Evolutionary conservation across 2,329 filamentous ascomycete species (phyloP).

Genomic region (Ambrosiella xylebori): DNA sequence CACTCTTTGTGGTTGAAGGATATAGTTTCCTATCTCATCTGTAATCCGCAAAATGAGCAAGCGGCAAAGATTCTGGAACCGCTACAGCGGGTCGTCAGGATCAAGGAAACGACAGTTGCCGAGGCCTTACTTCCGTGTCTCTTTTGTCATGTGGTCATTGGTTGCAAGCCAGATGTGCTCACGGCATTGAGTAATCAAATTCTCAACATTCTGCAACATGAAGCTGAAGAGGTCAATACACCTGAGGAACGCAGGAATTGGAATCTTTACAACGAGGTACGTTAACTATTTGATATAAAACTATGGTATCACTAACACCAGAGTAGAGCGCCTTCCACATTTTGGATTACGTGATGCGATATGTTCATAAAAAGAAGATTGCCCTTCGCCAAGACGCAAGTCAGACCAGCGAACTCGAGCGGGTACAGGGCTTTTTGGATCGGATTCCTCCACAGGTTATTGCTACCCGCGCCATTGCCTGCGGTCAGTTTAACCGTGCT

Average conservation of each 20-base stretch:
- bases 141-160: constrained; percentile 65
- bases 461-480: constrained; percentile 76
- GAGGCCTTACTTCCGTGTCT: constrained; percentile 82
- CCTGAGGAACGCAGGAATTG: constrained; percentile 50
- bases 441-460: constrained; percentile 57
- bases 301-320: constrained; percentile 14
- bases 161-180: constrained; percentile 18
- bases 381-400: constrained; percentile 17
- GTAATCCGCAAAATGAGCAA: constrained; percentile 57
- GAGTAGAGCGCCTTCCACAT: constrained; percentile 68
- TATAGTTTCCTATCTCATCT: constrained; percentile 68
- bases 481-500: constrained; percentile 79
- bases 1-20: constrained; percentile 70
- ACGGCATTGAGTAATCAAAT: constrained; percentile 39
- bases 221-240: constrained; percentile 22
- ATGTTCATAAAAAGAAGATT: constrained; percentile 50
- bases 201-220: constrained; percentile 51
- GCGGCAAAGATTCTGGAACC: constrained; percentile 65
- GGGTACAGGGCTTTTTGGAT: constrained; percentile 33
- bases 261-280: constrained; percentile 73
- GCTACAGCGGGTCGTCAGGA: constrained; percentile 63
- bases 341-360: constrained; percentile 79
- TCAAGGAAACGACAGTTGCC: constrained; percentile 71
- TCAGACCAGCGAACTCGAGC: constrained; percentile 31
- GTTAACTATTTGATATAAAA: constrained; percentile 15